These are phyloP conservation scores for Penicillium palitans DNA, from an alignment of 2,329 filamentous ascomycete species.

Conservation along the genomic window DNA sequence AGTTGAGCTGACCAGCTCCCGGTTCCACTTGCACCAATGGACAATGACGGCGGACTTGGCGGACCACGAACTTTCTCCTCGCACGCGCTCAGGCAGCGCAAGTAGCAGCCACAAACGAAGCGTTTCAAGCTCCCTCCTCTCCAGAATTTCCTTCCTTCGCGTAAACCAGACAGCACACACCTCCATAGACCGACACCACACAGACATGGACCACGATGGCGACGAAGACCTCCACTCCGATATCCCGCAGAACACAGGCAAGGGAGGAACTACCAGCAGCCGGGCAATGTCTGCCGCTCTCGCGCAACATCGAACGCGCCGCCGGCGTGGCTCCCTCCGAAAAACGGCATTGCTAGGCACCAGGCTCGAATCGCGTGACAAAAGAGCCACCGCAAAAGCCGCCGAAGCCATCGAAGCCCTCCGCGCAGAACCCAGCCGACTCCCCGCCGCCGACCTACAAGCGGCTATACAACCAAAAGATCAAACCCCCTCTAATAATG, in stretches of 20 bases:
- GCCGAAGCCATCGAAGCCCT: conserved; percentile 22
- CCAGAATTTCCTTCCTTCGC: conserved; percentile 69
- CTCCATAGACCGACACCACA: conserved; percentile 31
- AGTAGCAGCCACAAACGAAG: conserved; percentile 51
- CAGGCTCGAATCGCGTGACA: conserved; percentile 38
- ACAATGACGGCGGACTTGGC: conserved; percentile 36
- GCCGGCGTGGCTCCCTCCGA: conserved; percentile 78
- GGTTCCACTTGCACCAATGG: conserved; percentile 36
- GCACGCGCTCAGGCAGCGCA: conserved; percentile 36
- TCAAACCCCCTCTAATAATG: conserved; percentile 10
- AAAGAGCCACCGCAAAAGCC: conserved; percentile 25
- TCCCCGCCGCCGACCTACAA: conserved; percentile 9
- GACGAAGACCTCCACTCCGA: conserved; percentile 32
- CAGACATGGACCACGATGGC: conserved; percentile 27
- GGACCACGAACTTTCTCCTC: conserved; percentile 28
- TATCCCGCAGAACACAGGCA: conserved; percentile 19
- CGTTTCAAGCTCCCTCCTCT: conserved; percentile 65
- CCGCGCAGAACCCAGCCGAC: conserved; percentile 12
- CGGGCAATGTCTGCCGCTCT: conserved; percentile 52
- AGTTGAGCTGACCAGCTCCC: conserved; percentile 24
- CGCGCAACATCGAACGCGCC: conserved; percentile 59
- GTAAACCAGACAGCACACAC: conserved; percentile 42
- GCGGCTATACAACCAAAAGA: conserved; percentile 4
- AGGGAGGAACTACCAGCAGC: conserved; percentile 36
- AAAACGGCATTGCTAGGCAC: conserved; percentile 81